phyloP scores from a whole-genome alignment of 306 rosid genomes.

The Psophocarpus tetragonolobus region DNA sequence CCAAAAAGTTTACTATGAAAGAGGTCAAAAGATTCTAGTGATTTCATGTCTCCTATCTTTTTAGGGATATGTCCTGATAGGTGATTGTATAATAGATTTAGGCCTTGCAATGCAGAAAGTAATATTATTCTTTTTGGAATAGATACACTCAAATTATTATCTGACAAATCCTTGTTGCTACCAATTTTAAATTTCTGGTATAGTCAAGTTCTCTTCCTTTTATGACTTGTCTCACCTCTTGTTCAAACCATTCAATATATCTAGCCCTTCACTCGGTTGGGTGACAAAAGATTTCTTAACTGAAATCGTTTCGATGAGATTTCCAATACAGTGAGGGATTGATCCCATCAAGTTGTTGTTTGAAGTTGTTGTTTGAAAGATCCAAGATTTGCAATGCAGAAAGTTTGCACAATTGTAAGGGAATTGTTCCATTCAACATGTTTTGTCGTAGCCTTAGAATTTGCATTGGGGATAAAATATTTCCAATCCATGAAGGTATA shows the following conservation, averaged over 20 bases:
- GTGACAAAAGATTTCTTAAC: no score
- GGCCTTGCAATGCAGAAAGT: not conserved
- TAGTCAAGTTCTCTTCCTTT: slow-evolving; percentile 20
- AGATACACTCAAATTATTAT: slow-evolving; percentile 12
- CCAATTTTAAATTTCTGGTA: not conserved
- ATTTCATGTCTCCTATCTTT: slow-evolving; percentile 13
- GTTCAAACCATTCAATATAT: not conserved
- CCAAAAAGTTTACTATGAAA: slow-evolving; percentile 23
- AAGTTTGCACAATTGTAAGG: slow-evolving; percentile 16
- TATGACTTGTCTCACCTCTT: not conserved
- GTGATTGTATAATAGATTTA: slow-evolving; percentile 21
- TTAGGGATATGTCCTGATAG: not conserved
- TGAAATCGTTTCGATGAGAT: not conserved
- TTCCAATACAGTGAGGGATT: not conserved
- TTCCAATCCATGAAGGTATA: slow-evolving; percentile 35
- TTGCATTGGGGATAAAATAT: not conserved
- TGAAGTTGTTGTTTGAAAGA: slow-evolving; percentile 11
- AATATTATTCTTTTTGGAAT: slow-evolving; percentile 10
- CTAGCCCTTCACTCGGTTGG: not conserved
- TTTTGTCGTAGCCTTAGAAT: slow-evolving; percentile 21
- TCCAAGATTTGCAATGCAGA: slow-evolving; percentile 10
- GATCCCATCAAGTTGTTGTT: not conserved
- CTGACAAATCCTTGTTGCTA: slow-evolving; percentile 27
- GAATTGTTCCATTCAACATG: slow-evolving; percentile 11
- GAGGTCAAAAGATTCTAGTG: slow-evolving; percentile 14